These are phyloP conservation scores for Nadsonia fulvescens DNA, from an alignment of 805 yeast species.

Conservation along the genomic window DNA sequence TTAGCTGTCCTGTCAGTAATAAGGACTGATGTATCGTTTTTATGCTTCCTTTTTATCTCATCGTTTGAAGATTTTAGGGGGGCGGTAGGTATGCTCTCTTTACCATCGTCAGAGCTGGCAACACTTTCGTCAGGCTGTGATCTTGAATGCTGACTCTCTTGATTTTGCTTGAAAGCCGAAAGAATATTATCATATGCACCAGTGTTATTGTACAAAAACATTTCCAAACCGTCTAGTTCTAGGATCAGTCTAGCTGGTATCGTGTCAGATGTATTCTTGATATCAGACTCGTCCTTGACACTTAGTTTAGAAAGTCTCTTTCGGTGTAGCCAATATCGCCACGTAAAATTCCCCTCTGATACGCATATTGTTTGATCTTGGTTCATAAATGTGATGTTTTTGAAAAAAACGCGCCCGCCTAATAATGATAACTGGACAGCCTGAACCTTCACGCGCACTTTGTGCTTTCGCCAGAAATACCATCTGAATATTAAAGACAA, in stretches of 20 bases:
- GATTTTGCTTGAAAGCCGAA: constrained; percentile 2
- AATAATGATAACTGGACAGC: constrained; percentile 60
- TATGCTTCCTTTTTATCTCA: too few species aligned
- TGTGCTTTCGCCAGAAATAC: constrained; percentile 44
- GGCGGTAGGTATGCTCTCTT: too few species aligned
- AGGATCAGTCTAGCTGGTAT: constrained; percentile 20
- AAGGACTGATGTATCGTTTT: too few species aligned
- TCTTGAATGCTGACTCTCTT: neutral
- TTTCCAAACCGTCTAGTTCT: constrained; percentile 59
- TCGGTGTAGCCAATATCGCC: constrained; percentile 73
- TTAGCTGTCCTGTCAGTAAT: too few species aligned
- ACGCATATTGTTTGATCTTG: constrained; percentile 54
- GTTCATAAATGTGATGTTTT: constrained; percentile 57
- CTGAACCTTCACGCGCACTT: constrained; percentile 46
- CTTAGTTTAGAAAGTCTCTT: constrained; percentile 21
- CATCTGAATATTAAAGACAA: constrained; percentile 34
- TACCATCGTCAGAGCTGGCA: too few species aligned
- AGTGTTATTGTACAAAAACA: constrained; percentile 67
- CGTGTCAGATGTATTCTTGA: constrained; percentile 7
- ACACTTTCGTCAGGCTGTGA: too few species aligned
- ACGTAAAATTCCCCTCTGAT: constrained; percentile 57
- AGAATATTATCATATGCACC: constrained; percentile 54
- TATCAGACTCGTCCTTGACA: constrained; percentile 6
- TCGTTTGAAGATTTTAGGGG: too few species aligned
- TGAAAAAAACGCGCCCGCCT: constrained; percentile 69